Base-by-base conservation (phyloP, 768 basidiomycete species). In the Tricholoma flavovirens region DNA sequence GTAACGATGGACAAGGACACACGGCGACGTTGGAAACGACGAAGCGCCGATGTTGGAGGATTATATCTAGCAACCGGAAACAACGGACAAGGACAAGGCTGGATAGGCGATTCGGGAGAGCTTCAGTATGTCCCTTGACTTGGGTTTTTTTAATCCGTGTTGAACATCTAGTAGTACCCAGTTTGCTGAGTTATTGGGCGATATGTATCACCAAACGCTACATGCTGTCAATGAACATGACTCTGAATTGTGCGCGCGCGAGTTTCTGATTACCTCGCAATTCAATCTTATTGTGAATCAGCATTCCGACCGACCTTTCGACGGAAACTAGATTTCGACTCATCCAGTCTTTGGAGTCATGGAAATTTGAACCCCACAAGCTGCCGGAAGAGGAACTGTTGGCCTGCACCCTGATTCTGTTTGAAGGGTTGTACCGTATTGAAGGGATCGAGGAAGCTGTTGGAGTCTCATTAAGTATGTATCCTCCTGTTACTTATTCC, bases 1-100 rank as follows among this genome's bases (percentile, higher is more conserved):
- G 35, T 33, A 51, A 38, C 54, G 53, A 63, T 51, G 55, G 55
- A 58, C 45, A 32, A 22, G 29, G 50, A 38, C 53, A 35, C 56
- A 58, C 56, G 54, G 51, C 45, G 45, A 26, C 5, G 24, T 26
- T 26, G 24, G 24, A 26, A 26, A 8, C 77, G 93, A 53, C 76
- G 90, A 48, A 93, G 90, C 67, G 92, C 94, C 55, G 94, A 98
- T 70, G 80, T 91, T 42, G 94, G 94, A 11, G 94, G 93, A 30
- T 79, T 98, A 56, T 83, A 86, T 56, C 84, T 93, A 49, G 92
- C 93, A 0, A 81, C 89, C 50, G 76, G 73, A 56, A 82, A 81
- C 60, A 74, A 69, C 48, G 82, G 81, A 42, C 74, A 81, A 57
- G 87, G 90, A 24, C 81, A 83, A 64, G 88, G 88, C 35, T 88